Base-by-base conservation (phyloP, 2,329 filamentous ascomycete species). In the Madurella fahalii region DNA sequence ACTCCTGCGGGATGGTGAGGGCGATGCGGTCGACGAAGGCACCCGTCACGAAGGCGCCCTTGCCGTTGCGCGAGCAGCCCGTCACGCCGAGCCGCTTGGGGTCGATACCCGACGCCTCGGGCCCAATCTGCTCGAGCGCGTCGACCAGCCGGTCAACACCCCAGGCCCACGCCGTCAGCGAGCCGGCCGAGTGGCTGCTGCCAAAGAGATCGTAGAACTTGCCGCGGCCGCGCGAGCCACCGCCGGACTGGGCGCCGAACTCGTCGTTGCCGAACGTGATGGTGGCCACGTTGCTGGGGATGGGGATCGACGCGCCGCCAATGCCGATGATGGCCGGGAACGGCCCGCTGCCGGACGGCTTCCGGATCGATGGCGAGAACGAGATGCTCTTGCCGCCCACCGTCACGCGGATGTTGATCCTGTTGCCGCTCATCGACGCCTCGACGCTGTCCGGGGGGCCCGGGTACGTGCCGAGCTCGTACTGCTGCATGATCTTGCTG, bases 11-110 rank as follows among this genome's bases (percentile, higher is more conserved):
- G 37, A 86, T 74, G 13, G 80, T 83, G 34, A 86, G 74, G 16
- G 78, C 80, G 56, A 85, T 81, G 41, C 82, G 80, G 51, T 72
- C 65, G 56, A 82, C 80, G 18, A 85, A 72, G 2, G 82, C 82
- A 15, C 81, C 81, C 4, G 77, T 79, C n/a, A 85, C 72, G 58
- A 85, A 77, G 31, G 82, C 82, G 12, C 82, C 82, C 70, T 85
- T 85, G 53, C 81, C 82, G 68, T 85, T 83, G 40, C 82, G 78
- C 50, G 80, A 84, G 72, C 82, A 86, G 5, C 83, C 83, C 13
- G 81, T 85, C 2, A 84, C 81, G 46, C 79, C 82, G 17, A 82
- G 67, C 2, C 71, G 71, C 39, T 65, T 72, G 20, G 73, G 62
- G 66, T 81, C 74, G 65, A 85, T 83, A 40, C 72, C 71, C 18